Evolutionary conservation across 768 basidiomycete genomes (phyloP), one percentile per base, ranked within the genome.

Genomic region (Boletus eberwhitei): DNA sequence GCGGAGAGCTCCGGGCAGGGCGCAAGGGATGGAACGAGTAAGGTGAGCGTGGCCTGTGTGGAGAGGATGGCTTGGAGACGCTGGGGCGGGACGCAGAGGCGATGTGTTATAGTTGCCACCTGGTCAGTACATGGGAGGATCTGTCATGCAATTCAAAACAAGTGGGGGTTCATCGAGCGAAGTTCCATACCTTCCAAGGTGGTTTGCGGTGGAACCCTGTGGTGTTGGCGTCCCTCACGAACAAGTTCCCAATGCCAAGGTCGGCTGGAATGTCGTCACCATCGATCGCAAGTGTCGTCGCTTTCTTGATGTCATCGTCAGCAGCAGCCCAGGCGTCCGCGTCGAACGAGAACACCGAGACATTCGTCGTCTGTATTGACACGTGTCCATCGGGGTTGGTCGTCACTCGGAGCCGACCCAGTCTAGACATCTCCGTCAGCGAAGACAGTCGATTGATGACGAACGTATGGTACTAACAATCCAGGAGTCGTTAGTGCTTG

Each of bases 41-140:
- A 71, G 3, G 72, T 72, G 42, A 93, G 64, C 0, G 85, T 78
- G 0, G 73, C 80, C 1, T 62, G 44, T 1, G 83, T 79, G 7
- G 76, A 75, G 14, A 95, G 75, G 43, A 93, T 79, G 5, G 76
- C 75, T 58, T 88, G 85, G n/a, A 90, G 73, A 13, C 89, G 81
- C 19, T 74, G 68, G 35, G 51, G 57, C 2, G 62, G 67, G 7
- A 42, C 26, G 29, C 34, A 26, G 39, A 60, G 48, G 26, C 43
- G 50, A 7, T 13, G 38, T 17, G 26, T 24, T 13, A 26, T 16
- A 19, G 29, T 38, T 26, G 34, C 11, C 6, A 35, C 34, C 43
- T 36, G 22, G 24, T 52, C 45, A 2, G 39, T 21, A 26, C 26
- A 8, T 8, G 57, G 42, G 21, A 47, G 22, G n/a, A 58, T 42